Conservation (phyloP, 495 filamentous ascomycete species). For the Trichocladium antarcticum region DNA sequence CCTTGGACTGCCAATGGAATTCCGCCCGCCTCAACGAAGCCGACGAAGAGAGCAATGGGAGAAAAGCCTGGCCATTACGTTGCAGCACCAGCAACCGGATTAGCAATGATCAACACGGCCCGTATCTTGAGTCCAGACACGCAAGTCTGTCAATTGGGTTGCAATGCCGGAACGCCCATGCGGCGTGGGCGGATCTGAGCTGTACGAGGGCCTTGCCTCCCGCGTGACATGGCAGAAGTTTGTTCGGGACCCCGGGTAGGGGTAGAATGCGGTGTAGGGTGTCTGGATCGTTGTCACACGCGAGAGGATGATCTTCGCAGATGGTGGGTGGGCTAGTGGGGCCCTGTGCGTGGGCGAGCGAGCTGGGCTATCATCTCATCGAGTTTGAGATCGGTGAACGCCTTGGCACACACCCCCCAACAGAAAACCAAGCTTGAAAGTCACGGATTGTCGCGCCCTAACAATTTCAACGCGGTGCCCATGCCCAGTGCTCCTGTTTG, state of each 20-base stretch:
- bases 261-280: not conserved
- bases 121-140: not conserved
- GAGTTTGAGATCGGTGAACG: too few species aligned
- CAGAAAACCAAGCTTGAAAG: too few species aligned
- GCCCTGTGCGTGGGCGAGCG: too few species aligned
- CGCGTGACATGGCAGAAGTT: slow-evolving; percentile 6
- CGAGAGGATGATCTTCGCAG: not conserved
- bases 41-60: not conserved
- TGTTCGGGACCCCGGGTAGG: slow-evolving; percentile 5
- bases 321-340: not conserved
- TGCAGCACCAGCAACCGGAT: not conserved
- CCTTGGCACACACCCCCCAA: too few species aligned
- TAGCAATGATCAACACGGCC: slow-evolving; percentile 1
- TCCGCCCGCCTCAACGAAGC: not conserved
- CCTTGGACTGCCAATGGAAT: not conserved
- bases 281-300: slow-evolving; percentile 2
- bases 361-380: too few species aligned
- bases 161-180: not conserved
- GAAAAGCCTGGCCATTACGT: slow-evolving; percentile 3
- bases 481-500: too few species aligned
- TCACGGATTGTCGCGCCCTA: too few species aligned
- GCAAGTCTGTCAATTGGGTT: not conserved
- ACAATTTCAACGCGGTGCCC: too few species aligned
- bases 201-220: not conserved
- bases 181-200: not conserved